phyloP scores from a whole-genome alignment of 2,329 filamentous ascomycete genomes.

The Cercospora sesami region DNA sequence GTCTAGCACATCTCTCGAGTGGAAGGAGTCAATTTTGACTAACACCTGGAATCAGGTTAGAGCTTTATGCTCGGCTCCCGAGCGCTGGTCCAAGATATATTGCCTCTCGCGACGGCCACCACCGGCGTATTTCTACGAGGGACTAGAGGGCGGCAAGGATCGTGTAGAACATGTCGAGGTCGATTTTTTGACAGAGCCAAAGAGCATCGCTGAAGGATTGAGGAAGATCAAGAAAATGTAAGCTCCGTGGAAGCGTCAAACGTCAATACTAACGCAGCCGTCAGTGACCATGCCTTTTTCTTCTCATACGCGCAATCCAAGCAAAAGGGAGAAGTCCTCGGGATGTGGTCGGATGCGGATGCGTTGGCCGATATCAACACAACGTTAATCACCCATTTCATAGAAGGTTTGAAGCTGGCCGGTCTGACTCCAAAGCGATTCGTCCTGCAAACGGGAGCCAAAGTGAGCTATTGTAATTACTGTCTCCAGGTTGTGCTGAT shows the following conservation, averaged over 20 bases:
- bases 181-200: conserved; percentile 38
- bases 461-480: conserved; percentile 26
- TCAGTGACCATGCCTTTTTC: conserved; percentile 52
- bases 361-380: conserved; percentile 39
- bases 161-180: conserved; percentile 28
- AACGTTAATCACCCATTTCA: conserved; percentile 18
- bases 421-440: conserved; percentile 45
- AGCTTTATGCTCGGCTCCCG: conserved; percentile 46
- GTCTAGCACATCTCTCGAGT: not conserved
- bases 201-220: conserved; percentile 38
- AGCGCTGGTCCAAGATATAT: conserved; percentile 54
- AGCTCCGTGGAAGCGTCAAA: not conserved
- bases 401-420: conserved; percentile 18
- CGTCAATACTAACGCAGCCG: not conserved
- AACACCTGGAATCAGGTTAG: conserved; percentile 42
- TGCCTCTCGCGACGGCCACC: conserved; percentile 50
- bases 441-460: conserved; percentile 52
- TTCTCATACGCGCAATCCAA: conserved; percentile 51
- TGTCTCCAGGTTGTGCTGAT: not conserved
- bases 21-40: not conserved
- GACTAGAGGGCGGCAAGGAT: conserved; percentile 16
- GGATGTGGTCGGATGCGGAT: conserved; percentile 37
- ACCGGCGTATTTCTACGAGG: conserved; percentile 29
- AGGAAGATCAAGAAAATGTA: conserved; percentile 18
- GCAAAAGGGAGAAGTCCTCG: conserved; percentile 30